Base-by-base conservation (phyloP, 805 yeast genomes). In the Saturnispora zaruensis region DNA sequence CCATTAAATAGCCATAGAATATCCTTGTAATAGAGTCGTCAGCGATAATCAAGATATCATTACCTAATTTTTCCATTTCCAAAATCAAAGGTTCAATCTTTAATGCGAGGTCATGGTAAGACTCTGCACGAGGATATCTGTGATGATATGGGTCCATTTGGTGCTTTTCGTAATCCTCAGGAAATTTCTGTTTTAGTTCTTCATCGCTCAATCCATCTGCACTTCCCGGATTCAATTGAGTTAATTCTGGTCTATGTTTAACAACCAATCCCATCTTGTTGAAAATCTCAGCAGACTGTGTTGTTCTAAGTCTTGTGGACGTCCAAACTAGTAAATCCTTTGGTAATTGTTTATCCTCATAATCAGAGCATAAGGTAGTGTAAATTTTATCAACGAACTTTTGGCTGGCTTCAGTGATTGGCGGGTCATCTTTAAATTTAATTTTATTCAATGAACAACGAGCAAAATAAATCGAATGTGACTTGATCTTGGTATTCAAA, bases 51-150 rank as follows among this genome's bases (percentile, higher is more conserved):
- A 93, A 71, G 14, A 93, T 77, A 63, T 89, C 96, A 20, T 88
- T 87, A 48, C 87, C 78, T 77, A 85, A 82, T 57, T 97, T 77
- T 66, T 93, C 99, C 81, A 93, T 83, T 66, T 93, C 98, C 63
- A 93, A 74, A 53, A 93, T 79, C 49, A 93, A 72, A 0, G 98
- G 96, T 67, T 93, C 99, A 69, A 93, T 77, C 58, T 96, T 81
- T 34, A 93, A 84, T 0, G 99, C 98, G 51, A 93, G 74, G 66
- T 93, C 99, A 66, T 93, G 99, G 63, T 89, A 93, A 46, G 95
- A 86, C 68, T 93, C 99, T 0, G 95, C 88, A 45, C 98, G 75
- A 2, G 96, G 87, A 63, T 78, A 93, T 52, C 99, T 74, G 63
- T 84, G 91, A 66, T 93, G 97, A 62, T 93, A 93, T 2, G 96